phyloP scores from a whole-genome alignment of 768 basidiomycete species.

The Tricholomella constricta region DNA sequence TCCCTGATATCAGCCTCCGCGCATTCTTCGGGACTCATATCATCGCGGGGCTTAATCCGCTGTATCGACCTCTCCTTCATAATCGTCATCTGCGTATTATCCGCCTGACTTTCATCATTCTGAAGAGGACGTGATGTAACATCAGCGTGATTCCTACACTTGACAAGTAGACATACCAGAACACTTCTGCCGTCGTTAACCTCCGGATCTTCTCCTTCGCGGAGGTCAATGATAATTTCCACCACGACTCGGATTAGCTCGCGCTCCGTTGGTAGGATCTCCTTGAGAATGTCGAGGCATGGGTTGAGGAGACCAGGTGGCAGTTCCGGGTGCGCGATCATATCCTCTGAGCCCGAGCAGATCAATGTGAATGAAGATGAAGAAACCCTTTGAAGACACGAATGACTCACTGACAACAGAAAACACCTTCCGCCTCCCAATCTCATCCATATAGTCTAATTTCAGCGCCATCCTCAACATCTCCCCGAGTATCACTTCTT shows the following conservation, averaged over 20 bases:
- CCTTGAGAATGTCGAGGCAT: constrained; percentile 84
- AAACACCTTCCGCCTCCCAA: constrained; percentile 90
- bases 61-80: constrained; percentile 32
- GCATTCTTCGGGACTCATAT: constrained; percentile 67
- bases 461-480: constrained; percentile 79
- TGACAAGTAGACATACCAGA: constrained; percentile 10
- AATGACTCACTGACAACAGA: constrained; percentile 76
- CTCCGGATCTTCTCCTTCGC: constrained; percentile 44
- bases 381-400: background rate
- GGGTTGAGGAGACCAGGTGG: constrained; percentile 78
- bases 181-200: constrained; percentile 29
- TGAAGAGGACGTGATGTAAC: background rate
- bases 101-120: constrained; percentile 29
- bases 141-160: background rate
- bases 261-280: constrained; percentile 79
- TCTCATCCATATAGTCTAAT: constrained; percentile 92
- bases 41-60: constrained; percentile 50
- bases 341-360: constrained; percentile 83
- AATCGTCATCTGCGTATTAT: constrained; percentile 27
- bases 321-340: constrained; percentile 82
- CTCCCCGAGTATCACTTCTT: constrained; percentile 78
- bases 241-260: constrained; percentile 89
- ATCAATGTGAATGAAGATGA: background rate
- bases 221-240: constrained; percentile 79
- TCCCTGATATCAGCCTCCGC: constrained; percentile 71